A percentile compares a stretch with the other conserved stretches of the same genome.
phyloP scores from a whole-genome alignment of 169 alveolate genomes.

The Cystoisospora suis region DNA sequence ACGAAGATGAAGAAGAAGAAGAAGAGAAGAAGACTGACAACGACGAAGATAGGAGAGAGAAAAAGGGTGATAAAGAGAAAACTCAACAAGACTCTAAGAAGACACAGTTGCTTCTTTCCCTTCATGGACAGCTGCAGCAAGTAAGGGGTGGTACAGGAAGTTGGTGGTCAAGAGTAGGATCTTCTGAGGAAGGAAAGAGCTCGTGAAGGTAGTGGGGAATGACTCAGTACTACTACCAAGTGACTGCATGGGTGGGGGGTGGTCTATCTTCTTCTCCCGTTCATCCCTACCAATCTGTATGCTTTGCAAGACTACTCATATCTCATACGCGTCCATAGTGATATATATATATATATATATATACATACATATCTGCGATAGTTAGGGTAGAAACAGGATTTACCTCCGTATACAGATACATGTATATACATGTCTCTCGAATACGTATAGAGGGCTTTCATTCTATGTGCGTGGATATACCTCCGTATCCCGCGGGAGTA shows the following conservation, averaged over 20 bases:
- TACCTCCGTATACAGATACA: background rate
- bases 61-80: background rate
- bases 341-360: too few species aligned
- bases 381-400: background rate
- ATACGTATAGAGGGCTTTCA: too few species aligned
- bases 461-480: too few species aligned
- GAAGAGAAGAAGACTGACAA: background rate
- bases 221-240: background rate
- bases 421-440: background rate
- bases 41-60: background rate
- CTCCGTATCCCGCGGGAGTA: too few species aligned
- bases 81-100: background rate
- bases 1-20: background rate
- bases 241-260: background rate
- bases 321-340: background rate
- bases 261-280: too few species aligned
- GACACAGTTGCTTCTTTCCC: conserved; percentile 8
- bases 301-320: background rate
- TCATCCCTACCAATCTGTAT: too few species aligned
- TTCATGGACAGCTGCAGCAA: background rate
- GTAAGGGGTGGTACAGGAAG: background rate
- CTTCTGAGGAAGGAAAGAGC: background rate
- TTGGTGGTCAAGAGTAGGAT: background rate
- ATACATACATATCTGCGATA: background rate
- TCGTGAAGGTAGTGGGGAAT: background rate